Base-by-base conservation (phyloP, 192 early-diverging fungal species). In the Geranomyces variabilis region DNA sequence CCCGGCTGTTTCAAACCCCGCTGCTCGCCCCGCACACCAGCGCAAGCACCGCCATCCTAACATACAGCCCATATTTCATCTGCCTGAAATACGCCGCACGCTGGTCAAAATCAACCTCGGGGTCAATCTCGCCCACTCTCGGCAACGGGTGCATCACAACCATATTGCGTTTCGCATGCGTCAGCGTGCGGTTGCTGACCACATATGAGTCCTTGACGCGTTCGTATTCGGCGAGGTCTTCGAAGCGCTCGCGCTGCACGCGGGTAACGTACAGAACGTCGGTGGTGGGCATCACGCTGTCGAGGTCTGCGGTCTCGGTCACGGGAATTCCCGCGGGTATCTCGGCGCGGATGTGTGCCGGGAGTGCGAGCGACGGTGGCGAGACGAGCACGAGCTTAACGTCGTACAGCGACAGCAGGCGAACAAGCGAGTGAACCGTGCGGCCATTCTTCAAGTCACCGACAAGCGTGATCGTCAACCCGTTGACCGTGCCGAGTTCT, bases 121-220 rank as follows among this genome's bases (percentile, higher is more conserved):
- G 93, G 57, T 94, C 93, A 78, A 99, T 96, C 80, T 98, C 97
- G 30, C 89, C 87, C 28, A 97, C 90, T 74, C 96, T 88, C 13
- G 96, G 96, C 73, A 98, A 83, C 63, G 96, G 95, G 86, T 98
- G 96, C 95, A 99, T 96, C 45, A 99, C 91, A 75, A 98, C 92
- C 97, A 99, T 98, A 76, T 95, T 90, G 29, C 89, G 79, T 83
- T 99, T 98, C 67, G 94, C 93, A 71, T 87, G 88, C 77, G 84
- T 83, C 80, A 99, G 82, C 31, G 90, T 80, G 78, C 89, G 83
- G 79, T 95, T 95, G 81, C 92, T 94, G 69, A 99, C 88, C 55
- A 97, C 84, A 76, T 89, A 97, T 24, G 87, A 74, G 59, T 85
- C 84, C 79, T 87, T 88, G 62, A 93, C 89, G 5, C 75, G 67